Evolutionary conservation across 176 grass and related monocot species (phyloP).

Genomic region (Guadua angustifolia): DNA sequence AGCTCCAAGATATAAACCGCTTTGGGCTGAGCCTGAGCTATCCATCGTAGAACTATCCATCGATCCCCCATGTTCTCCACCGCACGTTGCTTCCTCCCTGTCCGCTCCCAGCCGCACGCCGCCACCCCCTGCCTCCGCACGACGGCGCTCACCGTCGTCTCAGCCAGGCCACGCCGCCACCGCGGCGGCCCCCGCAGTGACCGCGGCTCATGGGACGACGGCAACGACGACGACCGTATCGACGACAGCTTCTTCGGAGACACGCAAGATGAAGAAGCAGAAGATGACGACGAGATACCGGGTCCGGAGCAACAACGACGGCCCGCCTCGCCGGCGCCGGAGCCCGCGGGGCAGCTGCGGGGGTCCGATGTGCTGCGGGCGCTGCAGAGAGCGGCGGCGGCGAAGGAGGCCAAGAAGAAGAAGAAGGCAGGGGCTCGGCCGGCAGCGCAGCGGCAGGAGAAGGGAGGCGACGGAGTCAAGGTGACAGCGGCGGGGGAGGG

Average conservation of each 20-base stretch:
- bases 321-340: not conserved
- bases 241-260: constrained; percentile 50
- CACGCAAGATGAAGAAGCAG: not conserved
- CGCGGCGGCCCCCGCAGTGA: not conserved
- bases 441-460: constrained; percentile 2
- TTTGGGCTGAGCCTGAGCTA: not conserved
- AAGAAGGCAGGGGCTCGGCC: constrained; percentile 11
- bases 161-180: constrained; percentile 24
- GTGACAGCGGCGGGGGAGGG: not conserved
- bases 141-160: not conserved
- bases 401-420: constrained; percentile 53
- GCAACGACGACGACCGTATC: constrained; percentile 36
- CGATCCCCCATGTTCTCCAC: constrained; percentile 30
- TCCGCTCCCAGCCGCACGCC: not conserved
- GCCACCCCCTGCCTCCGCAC: not conserved
- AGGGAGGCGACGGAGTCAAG: not conserved
- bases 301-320: not conserved
- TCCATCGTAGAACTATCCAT: not conserved
- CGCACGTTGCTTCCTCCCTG: constrained; percentile 40
- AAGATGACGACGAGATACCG: not conserved
- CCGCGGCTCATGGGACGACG: constrained; percentile 29
- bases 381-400: constrained; percentile 48
- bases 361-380: constrained; percentile 61
- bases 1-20: no score
- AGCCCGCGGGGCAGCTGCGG: constrained; percentile 32